Evolutionary conservation across 2,329 filamentous ascomycete genomes (phyloP), one percentile per base, ranked within the genome.

Genomic region (Colletotrichum abscissum): DNA sequence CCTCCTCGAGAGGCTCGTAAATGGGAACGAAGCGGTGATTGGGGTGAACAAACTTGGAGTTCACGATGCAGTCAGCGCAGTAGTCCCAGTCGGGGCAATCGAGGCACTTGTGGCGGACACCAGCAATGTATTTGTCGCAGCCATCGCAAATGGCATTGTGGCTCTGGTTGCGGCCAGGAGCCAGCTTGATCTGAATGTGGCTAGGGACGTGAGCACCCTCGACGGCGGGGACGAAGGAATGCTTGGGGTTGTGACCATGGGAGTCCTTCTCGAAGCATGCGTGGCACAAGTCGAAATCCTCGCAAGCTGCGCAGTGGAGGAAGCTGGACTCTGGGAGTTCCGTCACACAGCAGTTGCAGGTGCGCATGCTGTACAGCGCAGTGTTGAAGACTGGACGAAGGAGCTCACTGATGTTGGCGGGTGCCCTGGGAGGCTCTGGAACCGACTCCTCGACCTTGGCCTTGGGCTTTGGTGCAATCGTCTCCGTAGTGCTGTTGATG

Each of bases 41-140:
- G 22, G 94, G 91, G 81, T 99, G 97, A 63, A 89, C 91, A 78
- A 91, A 88, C 73, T 84, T 83, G 57, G 94, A 92, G 76, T 88
- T 90, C 78, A 88, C 84, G 72, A 94, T 83, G 83, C 97, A 99
- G 9, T 90, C 86, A 28, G 89, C 88, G 87, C 97, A 99, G 85
- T 94, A 98, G 80, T 99, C 97, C 93, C 95, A 99, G 83, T 99
- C 97, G 56, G 97, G 97, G 86, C 97, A 99, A 81, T 95, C 92
- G 76, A 98, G 88, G 82, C 97, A 99, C 88, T 99, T 99, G 90
- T 98, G 93, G 77, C 97, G 96, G 70, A 98, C 89, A 78, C 97
- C 97, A 77, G 89, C 88, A 79, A 99, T 97, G 82, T 91, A 92
- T 88, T 92, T 93, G 78, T 98, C 94, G 82, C 97, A 99, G 54